These are phyloP conservation scores for Diaporthe vaccinii DNA, from an alignment of 2,329 filamentous ascomycete genomes.

Conservation along the genomic window DNA sequence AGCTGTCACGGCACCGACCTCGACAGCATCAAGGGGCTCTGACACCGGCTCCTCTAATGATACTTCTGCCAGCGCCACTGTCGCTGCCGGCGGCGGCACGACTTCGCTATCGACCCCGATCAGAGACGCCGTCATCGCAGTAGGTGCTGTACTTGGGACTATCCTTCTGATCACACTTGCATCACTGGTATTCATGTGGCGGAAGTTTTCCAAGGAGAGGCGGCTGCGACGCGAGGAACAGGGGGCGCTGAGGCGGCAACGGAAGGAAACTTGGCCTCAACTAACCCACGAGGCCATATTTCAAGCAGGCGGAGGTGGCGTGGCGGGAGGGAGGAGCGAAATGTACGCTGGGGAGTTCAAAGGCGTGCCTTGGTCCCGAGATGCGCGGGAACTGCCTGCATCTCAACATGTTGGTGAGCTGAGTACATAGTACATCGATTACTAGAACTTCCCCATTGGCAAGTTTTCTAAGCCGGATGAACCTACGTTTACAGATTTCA, in stretches of 20 bases:
- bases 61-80: background rate
- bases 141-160: background rate
- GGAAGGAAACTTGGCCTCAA: background rate
- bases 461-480: background rate
- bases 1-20: background rate
- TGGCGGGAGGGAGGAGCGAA: background rate
- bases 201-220: conserved; percentile 5
- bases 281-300: background rate
- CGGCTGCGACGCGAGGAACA: conserved; percentile 7
- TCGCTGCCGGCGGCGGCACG: background rate
- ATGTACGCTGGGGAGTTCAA: background rate
- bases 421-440: background rate
- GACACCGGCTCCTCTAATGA: background rate
- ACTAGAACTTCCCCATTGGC: too few relatives aligned
- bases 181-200: background rate
- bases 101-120: background rate
- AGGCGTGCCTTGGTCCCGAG: background rate
- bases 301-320: background rate
- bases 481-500: background rate
- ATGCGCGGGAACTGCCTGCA: background rate
- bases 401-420: background rate
- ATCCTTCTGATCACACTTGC: background rate
- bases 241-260: background rate
- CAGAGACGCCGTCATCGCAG: conserved; percentile 11
- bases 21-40: background rate